Evolutionary conservation across 208 protist genomes (phyloP).

Genomic region (Balamuthia mandrillaris): DNA sequence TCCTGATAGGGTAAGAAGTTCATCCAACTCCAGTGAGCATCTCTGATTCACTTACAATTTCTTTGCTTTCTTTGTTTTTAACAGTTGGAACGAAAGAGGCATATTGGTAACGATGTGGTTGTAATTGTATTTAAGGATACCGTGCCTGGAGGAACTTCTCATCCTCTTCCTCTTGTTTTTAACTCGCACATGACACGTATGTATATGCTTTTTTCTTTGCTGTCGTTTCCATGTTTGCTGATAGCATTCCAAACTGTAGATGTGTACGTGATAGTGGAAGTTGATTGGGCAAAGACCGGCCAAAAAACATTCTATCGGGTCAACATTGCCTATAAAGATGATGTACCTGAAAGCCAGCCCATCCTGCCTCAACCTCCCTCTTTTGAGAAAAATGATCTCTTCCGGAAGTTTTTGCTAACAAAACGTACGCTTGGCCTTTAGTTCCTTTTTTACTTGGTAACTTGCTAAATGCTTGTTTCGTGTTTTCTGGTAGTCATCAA

Average conservation of each 20-base stretch:
- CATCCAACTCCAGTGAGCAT: neutral
- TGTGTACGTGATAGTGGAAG: neutral
- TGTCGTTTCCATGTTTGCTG: neutral
- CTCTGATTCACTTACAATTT: neutral
- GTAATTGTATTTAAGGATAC: constrained; percentile 27
- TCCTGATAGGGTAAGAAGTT: neutral
- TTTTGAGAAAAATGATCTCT: neutral
- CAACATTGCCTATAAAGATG: neutral
- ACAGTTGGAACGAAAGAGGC: constrained; percentile 11
- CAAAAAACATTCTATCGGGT: neutral
- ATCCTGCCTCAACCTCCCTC: neutral
- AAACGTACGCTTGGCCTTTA: neutral
- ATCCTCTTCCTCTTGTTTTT: neutral
- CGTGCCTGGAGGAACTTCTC: neutral
- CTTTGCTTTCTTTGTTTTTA: neutral
- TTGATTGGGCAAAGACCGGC: neutral
- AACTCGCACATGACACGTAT: constrained; percentile 14
- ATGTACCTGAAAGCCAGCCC: neutral
- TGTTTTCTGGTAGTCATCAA: neutral
- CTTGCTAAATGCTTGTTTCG: neutral
- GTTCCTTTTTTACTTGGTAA: neutral
- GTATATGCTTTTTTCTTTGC: neutral
- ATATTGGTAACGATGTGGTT: constrained; percentile 13
- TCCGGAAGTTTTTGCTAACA: constrained; percentile 3
- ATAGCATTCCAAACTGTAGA: neutral